phyloP scores from a whole-genome alignment of 345 rosid species.

The Syzygium jambos region DNA sequence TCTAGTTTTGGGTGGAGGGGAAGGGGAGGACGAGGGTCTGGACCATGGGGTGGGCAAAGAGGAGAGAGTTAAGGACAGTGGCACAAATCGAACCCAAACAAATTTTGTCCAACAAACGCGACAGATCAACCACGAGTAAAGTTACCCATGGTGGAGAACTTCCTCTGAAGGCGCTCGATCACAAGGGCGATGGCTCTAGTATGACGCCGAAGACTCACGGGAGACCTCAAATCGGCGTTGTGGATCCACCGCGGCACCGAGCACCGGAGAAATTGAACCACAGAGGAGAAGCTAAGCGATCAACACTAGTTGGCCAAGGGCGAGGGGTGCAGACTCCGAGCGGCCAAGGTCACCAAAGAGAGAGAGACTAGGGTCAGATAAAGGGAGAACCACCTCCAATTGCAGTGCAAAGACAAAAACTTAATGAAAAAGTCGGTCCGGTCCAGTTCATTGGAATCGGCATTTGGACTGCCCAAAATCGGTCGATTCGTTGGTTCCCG shows the following conservation, averaged over 20 bases:
- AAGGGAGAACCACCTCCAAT: too few relatives aligned
- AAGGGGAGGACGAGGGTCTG: too few relatives aligned
- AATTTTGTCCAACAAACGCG: not conserved
- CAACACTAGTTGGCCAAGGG: conserved; percentile 20
- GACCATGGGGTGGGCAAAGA: too few relatives aligned
- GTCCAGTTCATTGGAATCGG: too few relatives aligned
- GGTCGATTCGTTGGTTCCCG: too few relatives aligned
- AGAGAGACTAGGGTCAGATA: too few relatives aligned
- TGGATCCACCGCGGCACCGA: conserved; percentile 69
- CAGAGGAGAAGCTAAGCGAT: conserved; percentile 37
- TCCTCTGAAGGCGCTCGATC: conserved; percentile 53
- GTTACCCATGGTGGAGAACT: conserved; percentile 79
- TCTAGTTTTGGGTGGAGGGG: too few relatives aligned
- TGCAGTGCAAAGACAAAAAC: too few relatives aligned
- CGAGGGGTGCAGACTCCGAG: conserved; percentile 1
- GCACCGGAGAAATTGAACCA: conserved; percentile 34
- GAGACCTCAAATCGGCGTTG: conserved; percentile 55
- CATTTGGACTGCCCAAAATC: too few relatives aligned
- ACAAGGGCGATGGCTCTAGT: conserved; percentile 49
- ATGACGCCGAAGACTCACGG: conserved; percentile 54
- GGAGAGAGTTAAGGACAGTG: not conserved
- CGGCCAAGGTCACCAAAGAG: not conserved
- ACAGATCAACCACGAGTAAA: not conserved
- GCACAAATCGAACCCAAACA: not conserved
- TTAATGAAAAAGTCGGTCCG: too few relatives aligned